These are phyloP conservation scores for Crucihimalaya himalaica DNA, from an alignment of 345 rosid genomes.

Conservation along the genomic window DNA sequence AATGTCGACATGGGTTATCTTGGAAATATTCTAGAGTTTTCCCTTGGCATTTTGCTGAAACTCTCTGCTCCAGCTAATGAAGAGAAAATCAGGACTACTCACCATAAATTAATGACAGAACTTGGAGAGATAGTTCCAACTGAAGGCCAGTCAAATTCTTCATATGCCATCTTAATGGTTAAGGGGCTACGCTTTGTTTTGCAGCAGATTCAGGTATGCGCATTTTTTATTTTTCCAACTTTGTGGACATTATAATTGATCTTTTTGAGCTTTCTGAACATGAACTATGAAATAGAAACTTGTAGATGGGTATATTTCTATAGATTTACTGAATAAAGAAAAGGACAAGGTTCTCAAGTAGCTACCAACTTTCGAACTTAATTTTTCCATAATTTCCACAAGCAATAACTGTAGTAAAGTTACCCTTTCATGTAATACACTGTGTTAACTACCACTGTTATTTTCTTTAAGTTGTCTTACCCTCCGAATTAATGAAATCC, in stretches of 20 bases:
- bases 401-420: not conserved
- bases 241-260: not conserved
- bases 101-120: constrained; percentile 61
- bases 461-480: not conserved
- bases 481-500: not conserved
- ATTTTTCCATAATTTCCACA: not conserved
- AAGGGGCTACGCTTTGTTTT: constrained; percentile 84
- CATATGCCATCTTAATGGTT: constrained; percentile 63
- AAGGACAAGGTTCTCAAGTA: not conserved
- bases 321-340: not conserved
- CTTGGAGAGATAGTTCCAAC: constrained; percentile 60
- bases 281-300: not conserved
- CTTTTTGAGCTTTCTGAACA: not conserved
- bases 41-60: constrained; percentile 67
- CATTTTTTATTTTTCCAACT: not conserved
- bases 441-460: not conserved
- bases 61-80: constrained; percentile 80
- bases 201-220: constrained; percentile 79
- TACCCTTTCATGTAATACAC: not conserved
- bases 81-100: constrained; percentile 57
- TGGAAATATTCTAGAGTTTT: constrained; percentile 69
- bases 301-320: not conserved
- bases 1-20: constrained; percentile 70
- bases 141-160: constrained; percentile 44
- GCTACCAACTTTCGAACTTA: constrained; percentile 10